Evolutionary conservation across 2,329 filamentous ascomycete species (phyloP).

Genomic region (Taxawa tesnikishii): DNA sequence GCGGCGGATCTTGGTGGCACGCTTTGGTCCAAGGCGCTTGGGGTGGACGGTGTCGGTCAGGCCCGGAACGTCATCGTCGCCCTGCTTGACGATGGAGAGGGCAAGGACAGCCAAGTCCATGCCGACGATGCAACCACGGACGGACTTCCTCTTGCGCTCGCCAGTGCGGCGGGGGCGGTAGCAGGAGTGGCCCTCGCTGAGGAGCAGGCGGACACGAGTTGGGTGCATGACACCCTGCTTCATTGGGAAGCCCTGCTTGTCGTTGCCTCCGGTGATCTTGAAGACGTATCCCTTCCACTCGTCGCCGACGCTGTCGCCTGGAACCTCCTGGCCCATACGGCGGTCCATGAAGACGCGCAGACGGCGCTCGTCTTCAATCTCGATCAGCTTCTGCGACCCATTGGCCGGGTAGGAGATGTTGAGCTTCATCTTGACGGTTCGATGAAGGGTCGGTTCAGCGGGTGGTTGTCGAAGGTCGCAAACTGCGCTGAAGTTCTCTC

Average conservation of each 20-base stretch:
- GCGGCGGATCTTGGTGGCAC: conserved; percentile 98
- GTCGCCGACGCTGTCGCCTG: conserved; percentile 89
- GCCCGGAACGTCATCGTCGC: conserved; percentile 85
- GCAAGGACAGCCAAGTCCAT: conserved; percentile 91
- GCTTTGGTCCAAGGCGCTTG: conserved; percentile 99
- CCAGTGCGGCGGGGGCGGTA: conserved; percentile 96
- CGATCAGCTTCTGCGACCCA: conserved; percentile 98
- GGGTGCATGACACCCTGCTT: conserved; percentile 99
- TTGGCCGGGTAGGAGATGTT: conserved; percentile 90
- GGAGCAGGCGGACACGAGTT: conserved; percentile 94
- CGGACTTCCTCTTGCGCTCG: conserved; percentile 99
- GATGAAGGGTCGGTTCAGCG: too few species aligned
- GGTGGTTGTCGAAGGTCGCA: too few species aligned
- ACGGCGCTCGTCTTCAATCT: conserved; percentile 99
- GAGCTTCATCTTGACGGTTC: too few species aligned
- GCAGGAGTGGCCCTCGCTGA: conserved; percentile 95
- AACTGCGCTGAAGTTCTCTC: too few species aligned
- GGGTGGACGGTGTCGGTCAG: conserved; percentile 96
- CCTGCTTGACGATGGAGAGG: conserved; percentile 95
- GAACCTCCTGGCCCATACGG: conserved; percentile 88
- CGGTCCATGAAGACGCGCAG: conserved; percentile 98
- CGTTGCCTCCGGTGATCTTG: conserved; percentile 98
- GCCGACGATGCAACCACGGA: conserved; percentile 97
- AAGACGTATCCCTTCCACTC: conserved; percentile 99
- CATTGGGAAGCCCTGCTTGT: conserved; percentile 99